phyloP scores from a whole-genome alignment of 2,329 filamentous ascomycete genomes.

The Arthrocladium fulminans region DNA sequence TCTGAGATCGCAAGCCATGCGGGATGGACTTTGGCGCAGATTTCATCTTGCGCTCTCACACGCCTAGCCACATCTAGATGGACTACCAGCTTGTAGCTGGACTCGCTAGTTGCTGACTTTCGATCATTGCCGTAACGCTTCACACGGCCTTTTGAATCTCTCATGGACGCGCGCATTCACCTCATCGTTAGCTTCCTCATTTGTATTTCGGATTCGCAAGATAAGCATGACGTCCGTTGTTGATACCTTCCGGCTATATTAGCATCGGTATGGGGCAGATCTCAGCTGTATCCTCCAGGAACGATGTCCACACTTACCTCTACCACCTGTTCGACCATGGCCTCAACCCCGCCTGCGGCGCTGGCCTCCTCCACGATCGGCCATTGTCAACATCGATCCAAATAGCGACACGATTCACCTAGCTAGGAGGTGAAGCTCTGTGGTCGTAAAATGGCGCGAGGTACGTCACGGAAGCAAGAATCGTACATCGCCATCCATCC shows the following conservation, averaged over 20 bases:
- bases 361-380: neutral
- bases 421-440: too few relatives aligned
- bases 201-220: neutral
- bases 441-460: too few relatives aligned
- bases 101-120: neutral
- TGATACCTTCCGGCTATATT: neutral
- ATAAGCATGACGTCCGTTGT: neutral
- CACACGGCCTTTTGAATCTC: slow-evolving; percentile 12
- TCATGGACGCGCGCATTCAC: slow-evolving; percentile 20
- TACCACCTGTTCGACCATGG: slow-evolving; percentile 6
- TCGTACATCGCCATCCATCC: too few relatives aligned
- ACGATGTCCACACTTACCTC: neutral
- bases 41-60: slow-evolving; percentile 23
- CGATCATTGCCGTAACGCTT: neutral
- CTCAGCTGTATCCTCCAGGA: neutral
- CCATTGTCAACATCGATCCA: neutral
- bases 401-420: too few relatives aligned
- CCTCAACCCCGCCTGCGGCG: slow-evolving; percentile 6
- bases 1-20: slow-evolving; percentile 33
- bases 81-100: slow-evolving; percentile 4
- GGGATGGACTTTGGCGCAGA: slow-evolving; percentile 25
- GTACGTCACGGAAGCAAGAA: neutral
- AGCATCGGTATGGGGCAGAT: neutral
- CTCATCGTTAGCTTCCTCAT: slow-evolving; percentile 10
- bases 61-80: slow-evolving; percentile 21